phyloP scores from a whole-genome alignment of 169 alveolate species.

The Cyclospora cayetanensis region DNA sequence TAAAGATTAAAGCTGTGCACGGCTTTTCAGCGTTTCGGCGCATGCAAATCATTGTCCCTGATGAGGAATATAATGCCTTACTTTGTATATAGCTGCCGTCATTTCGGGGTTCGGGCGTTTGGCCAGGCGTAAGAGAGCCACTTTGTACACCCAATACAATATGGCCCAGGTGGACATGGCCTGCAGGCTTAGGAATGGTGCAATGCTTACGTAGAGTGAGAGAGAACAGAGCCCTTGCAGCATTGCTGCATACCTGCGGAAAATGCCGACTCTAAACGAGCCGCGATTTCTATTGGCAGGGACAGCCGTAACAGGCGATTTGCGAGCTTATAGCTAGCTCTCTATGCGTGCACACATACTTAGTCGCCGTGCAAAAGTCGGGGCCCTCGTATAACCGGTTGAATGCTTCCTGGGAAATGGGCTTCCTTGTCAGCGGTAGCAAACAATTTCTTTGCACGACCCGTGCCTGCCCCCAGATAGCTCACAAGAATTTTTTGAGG shows the following conservation, averaged over 20 bases:
- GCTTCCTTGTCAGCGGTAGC: slow-evolving; percentile 45
- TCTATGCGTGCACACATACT: neutral
- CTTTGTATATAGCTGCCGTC: slow-evolving; percentile 48
- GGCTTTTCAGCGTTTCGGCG: no score
- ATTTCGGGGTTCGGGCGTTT: slow-evolving; percentile 54
- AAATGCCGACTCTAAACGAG: neutral
- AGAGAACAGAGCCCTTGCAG: slow-evolving; percentile 52
- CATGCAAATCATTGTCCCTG: no score
- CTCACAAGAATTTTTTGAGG: no score
- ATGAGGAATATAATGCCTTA: neutral
- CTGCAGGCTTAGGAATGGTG: slow-evolving; percentile 39
- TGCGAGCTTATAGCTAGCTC: neutral
- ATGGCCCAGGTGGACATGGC: slow-evolving; percentile 61
- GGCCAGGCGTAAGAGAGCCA: slow-evolving; percentile 42
- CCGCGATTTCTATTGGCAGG: neutral
- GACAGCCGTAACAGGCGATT: neutral
- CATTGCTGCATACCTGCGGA: slow-evolving; percentile 65
- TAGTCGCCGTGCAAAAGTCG: slow-evolving; percentile 61
- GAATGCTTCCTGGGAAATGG: slow-evolving; percentile 57
- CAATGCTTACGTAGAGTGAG: slow-evolving; percentile 47
- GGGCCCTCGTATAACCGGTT: slow-evolving; percentile 70
- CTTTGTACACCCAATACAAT: slow-evolving; percentile 55
- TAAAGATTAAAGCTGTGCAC: neutral
- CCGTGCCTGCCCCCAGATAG: slow-evolving; percentile 37
- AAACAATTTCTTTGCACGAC: slow-evolving; percentile 19